Percentiles rank a stretch among this genome's conserved stretches.
phyloP scores from a whole-genome alignment of 176 grass and related monocot species.

The Musa itinerans region DNA sequence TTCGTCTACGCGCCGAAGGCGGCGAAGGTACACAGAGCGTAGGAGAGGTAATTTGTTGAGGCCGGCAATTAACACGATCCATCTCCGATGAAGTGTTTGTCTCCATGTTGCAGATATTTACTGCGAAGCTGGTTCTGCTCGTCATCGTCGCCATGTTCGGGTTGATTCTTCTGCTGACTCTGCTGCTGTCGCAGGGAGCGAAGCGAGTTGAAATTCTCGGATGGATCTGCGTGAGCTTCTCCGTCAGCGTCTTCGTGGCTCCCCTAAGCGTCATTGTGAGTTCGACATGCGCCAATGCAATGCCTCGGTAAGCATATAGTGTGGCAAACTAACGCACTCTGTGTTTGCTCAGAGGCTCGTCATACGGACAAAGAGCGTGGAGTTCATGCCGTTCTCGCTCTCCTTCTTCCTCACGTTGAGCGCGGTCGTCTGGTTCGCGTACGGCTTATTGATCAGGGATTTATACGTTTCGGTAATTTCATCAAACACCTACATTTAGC shows the following conservation, averaged over 20 bases:
- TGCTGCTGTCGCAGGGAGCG: slow-evolving; percentile 26
- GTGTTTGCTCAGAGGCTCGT: slow-evolving; percentile 51
- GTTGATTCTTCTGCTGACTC: slow-evolving; percentile 46
- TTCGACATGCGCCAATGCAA: background rate
- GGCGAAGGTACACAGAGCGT: slow-evolving; percentile 12
- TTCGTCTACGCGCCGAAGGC: slow-evolving; percentile 52
- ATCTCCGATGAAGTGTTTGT: no score
- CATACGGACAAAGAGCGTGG: slow-evolving; percentile 90
- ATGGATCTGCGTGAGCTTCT: slow-evolving; percentile 69
- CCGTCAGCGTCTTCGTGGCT: slow-evolving; percentile 71
- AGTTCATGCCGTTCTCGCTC: slow-evolving; percentile 91
- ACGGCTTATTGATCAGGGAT: slow-evolving; percentile 66
- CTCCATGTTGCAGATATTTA: slow-evolving; percentile 22
- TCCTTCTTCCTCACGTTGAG: slow-evolving; percentile 81
- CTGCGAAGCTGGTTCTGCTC: slow-evolving; percentile 42
- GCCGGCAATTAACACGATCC: no score
- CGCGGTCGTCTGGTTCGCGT: slow-evolving; percentile 79
- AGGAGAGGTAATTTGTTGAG: no score
- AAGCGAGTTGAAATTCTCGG: slow-evolving; percentile 54
- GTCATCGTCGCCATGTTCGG: slow-evolving; percentile 69
- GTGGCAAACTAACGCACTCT: no score
- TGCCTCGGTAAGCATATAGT: no score
- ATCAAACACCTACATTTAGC: no score
- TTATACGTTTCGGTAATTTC: slow-evolving; percentile 55
- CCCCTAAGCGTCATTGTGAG: slow-evolving; percentile 84